A percentile compares a stretch with the other conserved stretches of the same genome.
phyloP scores from a whole-genome alignment of 2,329 filamentous ascomycete genomes.

The Cladorrhinum sp. region DNA sequence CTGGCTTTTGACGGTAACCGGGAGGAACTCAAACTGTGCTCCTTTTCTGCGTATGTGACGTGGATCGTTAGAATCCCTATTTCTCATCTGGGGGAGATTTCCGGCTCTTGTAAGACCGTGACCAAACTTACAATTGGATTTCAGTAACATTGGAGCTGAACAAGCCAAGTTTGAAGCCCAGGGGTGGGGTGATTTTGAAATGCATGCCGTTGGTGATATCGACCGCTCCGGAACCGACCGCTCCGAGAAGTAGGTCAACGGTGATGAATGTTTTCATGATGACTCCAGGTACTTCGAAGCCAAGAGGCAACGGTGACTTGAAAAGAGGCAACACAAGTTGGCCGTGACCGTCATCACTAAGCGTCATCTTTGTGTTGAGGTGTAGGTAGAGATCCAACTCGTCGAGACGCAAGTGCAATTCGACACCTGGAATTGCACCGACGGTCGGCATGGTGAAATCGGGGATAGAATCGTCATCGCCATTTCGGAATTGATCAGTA shows the following conservation, averaged over 20 bases:
- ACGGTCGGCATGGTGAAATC: not conserved
- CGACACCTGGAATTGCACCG: not conserved
- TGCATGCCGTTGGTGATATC: not conserved
- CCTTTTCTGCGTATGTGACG: not conserved
- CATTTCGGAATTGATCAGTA: too few relatives aligned
- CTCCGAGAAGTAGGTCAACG: not conserved
- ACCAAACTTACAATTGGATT: too few relatives aligned
- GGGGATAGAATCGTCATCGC: too few relatives aligned
- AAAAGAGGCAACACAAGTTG: not conserved
- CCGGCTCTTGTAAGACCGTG: too few relatives aligned
- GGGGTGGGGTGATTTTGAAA: not conserved
- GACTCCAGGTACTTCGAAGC: not conserved
- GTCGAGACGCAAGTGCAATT: not conserved
- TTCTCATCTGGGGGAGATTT: too few relatives aligned
- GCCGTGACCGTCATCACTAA: too few relatives aligned
- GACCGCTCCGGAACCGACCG: not conserved
- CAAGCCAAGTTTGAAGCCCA: not conserved
- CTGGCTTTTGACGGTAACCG: not conserved
- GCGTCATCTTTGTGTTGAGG: not conserved
- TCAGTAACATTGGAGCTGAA: not conserved
- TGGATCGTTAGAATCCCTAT: not conserved
- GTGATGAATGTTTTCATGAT: not conserved
- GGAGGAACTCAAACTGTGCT: not conserved
- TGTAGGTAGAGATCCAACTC: not conserved
- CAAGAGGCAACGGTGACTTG: not conserved